These are phyloP conservation scores for Murraya koenigii DNA, from an alignment of 345 rosid species.

Conservation along the genomic window DNA sequence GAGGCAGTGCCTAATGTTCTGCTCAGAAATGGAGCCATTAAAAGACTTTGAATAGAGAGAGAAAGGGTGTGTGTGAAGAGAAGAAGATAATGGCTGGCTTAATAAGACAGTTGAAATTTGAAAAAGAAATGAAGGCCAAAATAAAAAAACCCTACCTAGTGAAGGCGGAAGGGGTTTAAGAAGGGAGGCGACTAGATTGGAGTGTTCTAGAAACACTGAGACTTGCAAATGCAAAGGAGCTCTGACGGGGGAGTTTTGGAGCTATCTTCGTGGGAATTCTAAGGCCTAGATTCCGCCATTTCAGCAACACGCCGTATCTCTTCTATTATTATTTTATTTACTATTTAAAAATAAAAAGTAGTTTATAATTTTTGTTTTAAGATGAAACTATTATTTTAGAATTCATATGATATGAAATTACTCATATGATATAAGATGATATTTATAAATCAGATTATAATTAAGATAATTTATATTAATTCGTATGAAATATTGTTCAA, in stretches of 20 bases:
- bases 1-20: conserved; percentile 51
- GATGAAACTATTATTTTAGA: too few species aligned
- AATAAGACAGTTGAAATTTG: too few species aligned
- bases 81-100: too few species aligned
- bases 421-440: too few species aligned
- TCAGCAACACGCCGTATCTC: conserved; percentile 40
- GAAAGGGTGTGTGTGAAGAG: too few species aligned
- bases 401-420: too few species aligned
- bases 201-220: conserved; percentile 42
- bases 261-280: conserved; percentile 11
- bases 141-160: conserved; percentile 45
- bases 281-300: conserved; percentile 54
- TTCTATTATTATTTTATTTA: not conserved
- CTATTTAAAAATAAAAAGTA: not conserved
- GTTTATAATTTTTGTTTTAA: too few species aligned
- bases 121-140: too few species aligned
- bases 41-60: not conserved
- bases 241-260: conserved; percentile 5
- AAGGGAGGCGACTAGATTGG: conserved; percentile 23
- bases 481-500: too few species aligned
- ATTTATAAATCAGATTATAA: too few species aligned
- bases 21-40: conserved; percentile 77
- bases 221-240: too few species aligned
- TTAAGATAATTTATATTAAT: too few species aligned
- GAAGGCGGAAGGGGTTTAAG: conserved; percentile 14